Evolutionary conservation across 148 eudicot species (phyloP).

Genomic region (Rhododendron mucronatum): DNA sequence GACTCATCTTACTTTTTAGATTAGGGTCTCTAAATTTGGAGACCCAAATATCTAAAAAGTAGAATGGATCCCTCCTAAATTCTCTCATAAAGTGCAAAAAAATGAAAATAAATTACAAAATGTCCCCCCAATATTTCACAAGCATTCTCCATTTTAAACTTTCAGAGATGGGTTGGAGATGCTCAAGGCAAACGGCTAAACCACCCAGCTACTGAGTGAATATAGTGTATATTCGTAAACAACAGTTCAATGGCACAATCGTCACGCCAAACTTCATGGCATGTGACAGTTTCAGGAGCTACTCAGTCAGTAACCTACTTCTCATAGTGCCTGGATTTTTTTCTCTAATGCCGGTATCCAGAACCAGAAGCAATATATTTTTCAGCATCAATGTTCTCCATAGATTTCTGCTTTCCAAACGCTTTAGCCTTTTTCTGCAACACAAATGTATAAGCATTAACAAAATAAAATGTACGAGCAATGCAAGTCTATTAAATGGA

Average conservation of each 20-base stretch:
- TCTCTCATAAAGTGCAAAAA: too few relatives aligned
- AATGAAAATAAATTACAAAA: too few relatives aligned
- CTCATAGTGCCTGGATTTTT: conserved; percentile 38
- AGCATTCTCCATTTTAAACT: too few relatives aligned
- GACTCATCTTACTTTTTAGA: too few relatives aligned
- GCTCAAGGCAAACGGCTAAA: too few relatives aligned
- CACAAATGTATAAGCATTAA: neutral
- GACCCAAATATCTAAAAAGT: too few relatives aligned
- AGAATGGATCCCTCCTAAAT: too few relatives aligned
- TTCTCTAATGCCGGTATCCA: conserved; percentile 29
- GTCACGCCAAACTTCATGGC: neutral
- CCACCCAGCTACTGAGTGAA: too few relatives aligned
- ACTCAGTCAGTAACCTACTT: neutral
- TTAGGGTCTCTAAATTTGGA: too few relatives aligned
- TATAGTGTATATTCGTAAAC: neutral
- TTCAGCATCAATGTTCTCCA: conserved; percentile 45
- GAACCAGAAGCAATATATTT: conserved; percentile 44
- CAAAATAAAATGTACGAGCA: neutral
- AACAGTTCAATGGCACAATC: neutral
- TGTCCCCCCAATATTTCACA: too few relatives aligned
- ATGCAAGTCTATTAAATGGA: neutral
- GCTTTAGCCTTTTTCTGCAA: conserved; percentile 78
- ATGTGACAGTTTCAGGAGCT: neutral
- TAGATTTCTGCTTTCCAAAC: conserved; percentile 38
- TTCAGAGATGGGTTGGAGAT: too few relatives aligned